These are phyloP conservation scores for Picea engelmannii DNA, from an alignment of 83 land plant genomes.

Conservation along the genomic window DNA sequence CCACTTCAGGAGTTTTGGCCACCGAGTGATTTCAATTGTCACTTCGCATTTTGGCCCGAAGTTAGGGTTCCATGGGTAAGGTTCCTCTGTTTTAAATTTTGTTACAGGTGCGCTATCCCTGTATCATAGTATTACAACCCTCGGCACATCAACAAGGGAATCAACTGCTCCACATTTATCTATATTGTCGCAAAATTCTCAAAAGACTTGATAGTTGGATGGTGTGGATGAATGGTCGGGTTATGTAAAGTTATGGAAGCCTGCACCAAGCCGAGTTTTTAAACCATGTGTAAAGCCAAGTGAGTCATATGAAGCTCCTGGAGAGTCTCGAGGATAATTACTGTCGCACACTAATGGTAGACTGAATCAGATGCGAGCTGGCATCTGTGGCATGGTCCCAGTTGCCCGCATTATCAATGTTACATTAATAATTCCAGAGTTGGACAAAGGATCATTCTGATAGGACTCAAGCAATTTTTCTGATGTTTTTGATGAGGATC, in stretches of 20 bases:
- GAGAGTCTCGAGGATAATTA: constrained; percentile 57
- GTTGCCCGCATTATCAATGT: constrained; percentile 96
- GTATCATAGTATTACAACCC: too few species aligned
- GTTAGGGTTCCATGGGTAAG: too few species aligned
- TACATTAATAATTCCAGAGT: constrained; percentile 92
- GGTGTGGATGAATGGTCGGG: constrained; percentile 22
- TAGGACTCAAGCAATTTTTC: constrained; percentile 84
- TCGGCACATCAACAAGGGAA: too few species aligned
- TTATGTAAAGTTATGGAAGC: constrained; percentile 63
- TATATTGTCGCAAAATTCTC: too few species aligned
- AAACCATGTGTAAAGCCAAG: constrained; percentile 60
- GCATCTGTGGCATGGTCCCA: constrained; percentile 99
- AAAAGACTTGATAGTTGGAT: constrained; percentile 71
- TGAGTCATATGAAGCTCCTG: constrained; percentile 47
- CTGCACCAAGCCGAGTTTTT: constrained; percentile 48
- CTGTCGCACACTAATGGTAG: constrained; percentile 79
- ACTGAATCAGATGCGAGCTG: constrained; percentile 84
- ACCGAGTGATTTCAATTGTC: too few species aligned
- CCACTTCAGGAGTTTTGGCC: too few species aligned
- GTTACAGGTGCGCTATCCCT: too few species aligned
- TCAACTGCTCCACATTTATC: too few species aligned
- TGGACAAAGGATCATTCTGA: constrained; percentile 94
- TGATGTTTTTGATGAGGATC: constrained; percentile 82
- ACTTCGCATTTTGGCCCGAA: too few species aligned
- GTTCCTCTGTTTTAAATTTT: too few species aligned